These are phyloP conservation scores for Tephrocybe sp. DNA, from an alignment of 768 basidiomycete genomes.

Conservation along the genomic window DNA sequence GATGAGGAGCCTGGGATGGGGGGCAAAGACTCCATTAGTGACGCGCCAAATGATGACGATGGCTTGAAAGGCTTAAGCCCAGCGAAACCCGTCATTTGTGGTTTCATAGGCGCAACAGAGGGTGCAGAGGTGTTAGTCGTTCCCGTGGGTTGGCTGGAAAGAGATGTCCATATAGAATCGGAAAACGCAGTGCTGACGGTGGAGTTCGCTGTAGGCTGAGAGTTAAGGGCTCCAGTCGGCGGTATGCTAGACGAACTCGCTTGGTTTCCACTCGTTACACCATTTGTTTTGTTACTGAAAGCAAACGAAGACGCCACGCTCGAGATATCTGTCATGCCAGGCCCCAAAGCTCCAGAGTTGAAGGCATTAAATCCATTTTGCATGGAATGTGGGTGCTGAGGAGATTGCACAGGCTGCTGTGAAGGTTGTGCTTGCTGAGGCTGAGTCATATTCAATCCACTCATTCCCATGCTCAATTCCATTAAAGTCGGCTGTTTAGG, in stretches of 20 bases:
- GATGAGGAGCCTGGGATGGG: constrained; percentile 62
- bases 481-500: constrained; percentile 80
- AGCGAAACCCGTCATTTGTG: constrained; percentile 50
- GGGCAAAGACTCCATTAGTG: constrained; percentile 70
- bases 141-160: constrained; percentile 53
- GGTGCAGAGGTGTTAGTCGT: constrained; percentile 25
- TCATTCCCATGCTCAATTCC: constrained; percentile 63
- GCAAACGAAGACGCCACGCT: constrained; percentile 75
- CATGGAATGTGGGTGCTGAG: constrained; percentile 16
- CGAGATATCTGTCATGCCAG: constrained; percentile 56
- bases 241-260: constrained; percentile 14
- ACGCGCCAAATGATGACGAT: constrained; percentile 74
- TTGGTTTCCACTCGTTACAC: constrained; percentile 9
- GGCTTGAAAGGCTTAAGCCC: constrained; percentile 84
- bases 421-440: constrained; percentile 17
- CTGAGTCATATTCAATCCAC: constrained; percentile 19
- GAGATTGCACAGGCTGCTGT: constrained; percentile 22
- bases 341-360: constrained; percentile 35
- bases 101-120: constrained; percentile 30
- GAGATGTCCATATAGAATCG: constrained; percentile 42
- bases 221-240: constrained; percentile 19
- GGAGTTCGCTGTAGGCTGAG: constrained; percentile 34
- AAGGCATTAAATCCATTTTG: constrained; percentile 34
- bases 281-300: constrained; percentile 32
- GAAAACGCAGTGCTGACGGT: constrained; percentile 41